Evolutionary conservation across 305 asterid species (phyloP), one percentile per base, ranked within the genome.

Genomic region (Fraxinus sp.): DNA sequence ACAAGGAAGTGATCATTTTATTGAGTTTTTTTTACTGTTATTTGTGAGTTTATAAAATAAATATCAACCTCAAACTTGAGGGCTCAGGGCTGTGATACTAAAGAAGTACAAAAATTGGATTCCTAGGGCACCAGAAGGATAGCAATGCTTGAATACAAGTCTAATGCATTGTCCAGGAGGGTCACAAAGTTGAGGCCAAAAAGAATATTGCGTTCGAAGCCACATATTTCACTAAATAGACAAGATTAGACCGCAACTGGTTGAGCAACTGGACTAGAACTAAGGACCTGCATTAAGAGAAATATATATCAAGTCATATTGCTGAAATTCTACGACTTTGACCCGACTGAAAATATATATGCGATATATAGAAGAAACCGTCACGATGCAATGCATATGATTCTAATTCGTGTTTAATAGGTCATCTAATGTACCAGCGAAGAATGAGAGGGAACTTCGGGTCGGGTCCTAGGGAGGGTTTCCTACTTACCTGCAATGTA

Each of bases 401-500:
- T 55, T 55, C 24, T n/a, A n/a, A 55, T 81, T 71, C 49, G 84
- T 59, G 83, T 70, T 82, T 81, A 70, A 84, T 84, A 74, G 86
- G 78, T 83, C 85, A 87, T 89, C 90, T 89, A 84, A 76, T 87
- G 88, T 92, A 94, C 96, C 97, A 91, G 86, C 83, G 85, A 33
- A 87, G 84, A 84, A 86, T 86, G 92, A 81, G 92, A 87, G 92
- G 86, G 89, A 88, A 85, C 90, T 88, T 91, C 87, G 83, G 90
- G 89, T 90, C 91, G 86, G 91, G 90, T 84, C 87, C 88, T 89
- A 90, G 89, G 84, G 88, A 87, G 83, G 89, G 88, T 89, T 86
- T 88, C 90, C 85, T 78, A 87, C 89, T 89, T 86, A 90, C 95
- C 94, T 93, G 95, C 93, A 92, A 92, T 82, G 87, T 90, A 75